Percentiles rank a stretch among this genome's conserved stretches.
phyloP scores from a whole-genome alignment of 345 rosid genomes.

The Hirschfeldia incana region DNA sequence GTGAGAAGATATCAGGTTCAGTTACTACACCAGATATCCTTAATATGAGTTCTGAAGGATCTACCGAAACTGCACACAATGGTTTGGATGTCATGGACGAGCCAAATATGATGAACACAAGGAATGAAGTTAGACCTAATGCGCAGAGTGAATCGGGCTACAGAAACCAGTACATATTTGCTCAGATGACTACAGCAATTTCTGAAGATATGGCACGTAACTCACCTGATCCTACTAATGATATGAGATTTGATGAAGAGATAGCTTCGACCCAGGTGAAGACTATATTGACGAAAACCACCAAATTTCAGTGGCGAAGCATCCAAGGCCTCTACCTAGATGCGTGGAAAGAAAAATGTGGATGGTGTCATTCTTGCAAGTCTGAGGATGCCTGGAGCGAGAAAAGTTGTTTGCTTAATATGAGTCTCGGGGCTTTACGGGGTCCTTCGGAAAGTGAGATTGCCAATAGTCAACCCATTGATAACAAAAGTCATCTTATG shows the following conservation, averaged over 20 bases:
- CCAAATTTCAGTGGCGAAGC: conserved; percentile 64
- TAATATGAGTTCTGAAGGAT: conserved; percentile 55
- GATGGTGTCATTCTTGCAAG: conserved; percentile 94
- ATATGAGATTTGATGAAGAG: conserved; percentile 65
- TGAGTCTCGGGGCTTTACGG: conserved; percentile 47
- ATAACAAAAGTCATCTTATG: conserved; percentile 54
- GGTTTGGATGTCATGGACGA: conserved; percentile 44
- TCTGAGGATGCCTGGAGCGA: conserved; percentile 43
- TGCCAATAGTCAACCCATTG: conserved; percentile 42
- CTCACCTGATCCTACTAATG: conserved; percentile 45
- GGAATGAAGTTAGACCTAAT: conserved; percentile 36
- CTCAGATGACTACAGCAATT: conserved; percentile 62
- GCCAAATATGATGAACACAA: conserved; percentile 35
- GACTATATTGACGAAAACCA: conserved; percentile 63
- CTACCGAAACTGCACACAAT: conserved; percentile 57
- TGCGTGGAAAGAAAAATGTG: conserved; percentile 77
- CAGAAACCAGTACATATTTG: conserved; percentile 72
- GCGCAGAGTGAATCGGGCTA: conserved; percentile 50
- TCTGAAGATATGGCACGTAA: conserved; percentile 64
- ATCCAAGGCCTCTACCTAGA: conserved; percentile 42
- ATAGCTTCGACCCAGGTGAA: conserved; percentile 67
- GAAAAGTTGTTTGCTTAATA: conserved; percentile 68
- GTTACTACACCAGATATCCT: conserved; percentile 43
- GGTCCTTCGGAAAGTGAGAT: conserved; percentile 50
- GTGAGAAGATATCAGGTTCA: conserved; percentile 38